phyloP scores from a whole-genome alignment of 306 rosid genomes.

The Potentilla sterilis region DNA sequence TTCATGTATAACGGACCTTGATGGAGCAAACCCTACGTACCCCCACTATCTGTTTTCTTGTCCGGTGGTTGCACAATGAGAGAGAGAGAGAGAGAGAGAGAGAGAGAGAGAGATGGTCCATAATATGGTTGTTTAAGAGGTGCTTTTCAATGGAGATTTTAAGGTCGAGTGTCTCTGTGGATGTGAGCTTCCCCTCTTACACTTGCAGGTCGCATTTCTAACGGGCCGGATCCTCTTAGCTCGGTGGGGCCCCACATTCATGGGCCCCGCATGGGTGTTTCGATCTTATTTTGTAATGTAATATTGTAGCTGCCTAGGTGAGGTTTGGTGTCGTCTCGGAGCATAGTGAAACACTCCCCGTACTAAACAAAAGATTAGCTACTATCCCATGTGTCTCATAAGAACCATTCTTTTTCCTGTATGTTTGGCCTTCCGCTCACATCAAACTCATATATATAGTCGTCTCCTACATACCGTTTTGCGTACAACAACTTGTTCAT shows the following conservation, averaged over 20 bases:
- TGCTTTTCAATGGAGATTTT: slow-evolving; percentile 59
- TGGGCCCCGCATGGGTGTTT: slow-evolving; percentile 39
- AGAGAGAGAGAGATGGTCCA: slow-evolving; percentile 41
- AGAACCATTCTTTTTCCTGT: slow-evolving; percentile 7
- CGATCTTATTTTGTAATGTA: slow-evolving; percentile 21
- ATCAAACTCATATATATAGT: slow-evolving; percentile 50
- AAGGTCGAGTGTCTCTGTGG: slow-evolving; percentile 82
- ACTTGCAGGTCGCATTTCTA: slow-evolving; percentile 18
- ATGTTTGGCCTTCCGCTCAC: slow-evolving; percentile 13
- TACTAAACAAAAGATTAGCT: slow-evolving; percentile 12
- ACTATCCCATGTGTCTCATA: slow-evolving; percentile 11
- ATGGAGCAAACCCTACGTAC: slow-evolving; percentile 26
- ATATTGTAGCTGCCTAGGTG: neutral
- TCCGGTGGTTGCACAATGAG: slow-evolving; percentile 55
- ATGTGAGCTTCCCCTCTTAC: slow-evolving; percentile 66
- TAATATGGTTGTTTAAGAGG: slow-evolving; percentile 54
- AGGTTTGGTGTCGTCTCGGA: slow-evolving; percentile 45
- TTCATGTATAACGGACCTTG: slow-evolving; percentile 39
- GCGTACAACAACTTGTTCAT: slow-evolving; percentile 33
- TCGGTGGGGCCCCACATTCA: slow-evolving; percentile 22
- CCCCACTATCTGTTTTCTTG: slow-evolving; percentile 35
- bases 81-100: slow-evolving; percentile 42
- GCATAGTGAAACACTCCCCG: slow-evolving; percentile 36
- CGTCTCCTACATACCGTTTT: slow-evolving; percentile 42
- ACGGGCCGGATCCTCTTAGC: slow-evolving; percentile 33